These are phyloP conservation scores for Alternaria brassicae DNA, from an alignment of 2,329 filamentous ascomycete genomes.

Conservation along the genomic window DNA sequence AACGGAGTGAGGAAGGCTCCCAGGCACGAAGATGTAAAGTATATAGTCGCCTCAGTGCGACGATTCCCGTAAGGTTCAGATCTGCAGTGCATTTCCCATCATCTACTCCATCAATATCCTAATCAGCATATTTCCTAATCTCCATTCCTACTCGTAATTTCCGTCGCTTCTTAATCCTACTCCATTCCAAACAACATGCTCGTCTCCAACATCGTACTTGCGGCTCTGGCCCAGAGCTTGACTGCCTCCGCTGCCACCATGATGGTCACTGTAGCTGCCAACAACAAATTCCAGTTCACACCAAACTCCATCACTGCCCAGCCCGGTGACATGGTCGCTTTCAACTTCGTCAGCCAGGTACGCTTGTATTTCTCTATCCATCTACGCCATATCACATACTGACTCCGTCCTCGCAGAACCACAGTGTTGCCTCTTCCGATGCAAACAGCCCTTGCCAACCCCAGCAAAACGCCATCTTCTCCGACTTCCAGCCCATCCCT, in stretches of 20 bases:
- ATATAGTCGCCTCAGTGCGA: slow-evolving; percentile 4
- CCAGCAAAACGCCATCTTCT: slow-evolving; percentile 35
- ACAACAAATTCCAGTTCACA: slow-evolving; percentile 42
- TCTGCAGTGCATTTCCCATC: slow-evolving; percentile 13
- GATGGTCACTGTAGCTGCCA: slow-evolving; percentile 41
- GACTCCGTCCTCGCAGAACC: slow-evolving; percentile 27
- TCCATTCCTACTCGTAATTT: slow-evolving; percentile 1
- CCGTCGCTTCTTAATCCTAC: neutral
- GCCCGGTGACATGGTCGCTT: slow-evolving; percentile 39
- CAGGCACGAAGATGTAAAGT: neutral
- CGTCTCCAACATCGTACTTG: slow-evolving; percentile 29
- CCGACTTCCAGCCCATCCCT: slow-evolving; percentile 37
- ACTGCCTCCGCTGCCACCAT: slow-evolving; percentile 37
- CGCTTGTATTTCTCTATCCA: neutral
- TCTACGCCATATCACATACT: neutral
- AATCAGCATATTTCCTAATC: neutral
- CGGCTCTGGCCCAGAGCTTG: slow-evolving; percentile 35
- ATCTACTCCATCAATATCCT: neutral
- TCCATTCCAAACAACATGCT: slow-evolving; percentile 27
- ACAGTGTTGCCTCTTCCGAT: slow-evolving; percentile 36
- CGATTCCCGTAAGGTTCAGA: neutral
- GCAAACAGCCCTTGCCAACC: slow-evolving; percentile 37
- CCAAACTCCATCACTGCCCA: slow-evolving; percentile 37
- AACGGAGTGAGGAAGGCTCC: neutral
- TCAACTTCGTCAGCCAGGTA: slow-evolving; percentile 36